Base-by-base conservation (phyloP, 139 green algal species). In the Ulvella scutata region DNA sequence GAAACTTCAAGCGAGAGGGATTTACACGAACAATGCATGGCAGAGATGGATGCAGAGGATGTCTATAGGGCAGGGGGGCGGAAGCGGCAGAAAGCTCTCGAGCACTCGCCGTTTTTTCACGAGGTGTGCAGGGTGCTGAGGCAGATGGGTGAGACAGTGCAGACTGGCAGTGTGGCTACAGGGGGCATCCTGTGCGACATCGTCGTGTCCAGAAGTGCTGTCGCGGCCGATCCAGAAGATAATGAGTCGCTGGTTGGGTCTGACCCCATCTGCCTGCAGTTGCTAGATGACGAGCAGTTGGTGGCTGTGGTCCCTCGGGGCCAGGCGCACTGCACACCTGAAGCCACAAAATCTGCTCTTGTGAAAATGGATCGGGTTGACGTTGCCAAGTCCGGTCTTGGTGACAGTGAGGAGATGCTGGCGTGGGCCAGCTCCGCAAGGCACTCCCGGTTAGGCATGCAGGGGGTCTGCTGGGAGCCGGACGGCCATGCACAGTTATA, bases 111-210 rank as follows among this genome's bases (percentile, higher is more conserved):
- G 10, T 67, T 67, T 67, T 67, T 67, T 67, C 9, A 26, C n/a
- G 51, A 67, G 51, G 51, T 67, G 51, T 67, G 51, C 20, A 67
- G n/a, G n/a, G 51, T 67, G 51, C 33, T 67, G 51, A 67, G 51
- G 33, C n/a, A 67, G 51, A 67, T 67, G 51, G 51, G 51, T 67
- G 51, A 67, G 51, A 23, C 17, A 13, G 51, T 26, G 51, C 10
- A 26, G 51, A n/a, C 51, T 6, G 51, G 51, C n/a, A 26, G 51
- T n/a, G 51, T 26, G n/a, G 10, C 4, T 23, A 26, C 51, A n/a
- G 51, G 51, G 51, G 51, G 51, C 33, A 26, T 67, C 51, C 33
- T 67, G 51, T n/a, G 51, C 6, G 51, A 67, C 51, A n/a, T 67
- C 51, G 20, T 67, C n/a, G 51, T 67, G n/a, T 10, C 9, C 51